Base-by-base conservation (phyloP, 495 filamentous ascomycete species). In the Penicillium waksmanii region DNA sequence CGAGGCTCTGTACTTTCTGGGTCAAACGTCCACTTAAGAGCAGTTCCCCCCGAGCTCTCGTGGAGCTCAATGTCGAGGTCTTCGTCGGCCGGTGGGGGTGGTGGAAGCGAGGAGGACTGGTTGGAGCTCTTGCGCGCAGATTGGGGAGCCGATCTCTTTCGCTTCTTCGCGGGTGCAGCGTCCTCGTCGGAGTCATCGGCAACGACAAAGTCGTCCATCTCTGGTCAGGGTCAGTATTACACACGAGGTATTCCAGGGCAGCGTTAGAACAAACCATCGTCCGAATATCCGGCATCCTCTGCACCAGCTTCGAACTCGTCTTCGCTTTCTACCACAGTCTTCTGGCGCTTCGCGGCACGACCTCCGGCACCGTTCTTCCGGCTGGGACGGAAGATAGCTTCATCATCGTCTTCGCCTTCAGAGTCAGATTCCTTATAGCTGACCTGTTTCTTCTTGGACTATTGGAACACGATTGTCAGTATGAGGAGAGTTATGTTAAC, bases 131-230 rank as follows among this genome's bases (percentile, higher is more conserved):
- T 91, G 55, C 78, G 80, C 18, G 81, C 65, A 5, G 63, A 17
- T 15, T 85, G 80, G 3, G 77, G 57, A 31, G 80, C 69, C 3
- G 86, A 78, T 48, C 87, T 80, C 70, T 94, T 95, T 58, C 88
- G 81, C 68, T 95, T 96, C 68, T 87, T 89, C 4, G 84, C 79
- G 3, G 81, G 73, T 10, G 80, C 76, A 12, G 71, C 83, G 55
- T 93, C 89, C n/a, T 89, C 92, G 21, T 96, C 88, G 9, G 82
- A 89, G 46, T 95, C 92, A 46, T 93, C 91, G 9, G 83, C 73
- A 19, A 91, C 93, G 49, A 96, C 76, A 66, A 96, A 96, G 67
- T 96, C 91, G 55, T 87, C 91, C 81, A 93, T 85, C 57, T 92
- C 89, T 87, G 60, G 43, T 23, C 63, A 8, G 8, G 36, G 64